Percentiles rank a stretch among this genome's conserved stretches.
Evolutionary conservation across 1,139 yeast species (phyloP).

Genomic region (Candida smagusa): DNA sequence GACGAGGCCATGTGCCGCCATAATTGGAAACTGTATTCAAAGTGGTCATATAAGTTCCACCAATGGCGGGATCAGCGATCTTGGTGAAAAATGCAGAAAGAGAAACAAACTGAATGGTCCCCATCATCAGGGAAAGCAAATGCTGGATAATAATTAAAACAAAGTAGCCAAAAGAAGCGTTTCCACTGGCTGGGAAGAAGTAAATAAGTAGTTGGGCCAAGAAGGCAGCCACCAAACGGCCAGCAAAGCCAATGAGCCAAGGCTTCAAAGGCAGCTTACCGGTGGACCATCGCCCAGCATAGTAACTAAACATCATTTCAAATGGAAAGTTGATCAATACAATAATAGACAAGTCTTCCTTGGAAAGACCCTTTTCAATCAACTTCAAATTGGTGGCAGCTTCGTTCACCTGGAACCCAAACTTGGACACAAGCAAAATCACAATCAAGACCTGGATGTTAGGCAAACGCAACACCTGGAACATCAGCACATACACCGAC

Average conservation of each 20-base stretch:
- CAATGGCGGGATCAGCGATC: conserved; percentile 92
- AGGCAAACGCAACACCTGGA: conserved; percentile 68
- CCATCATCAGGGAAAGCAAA: conserved; percentile 83
- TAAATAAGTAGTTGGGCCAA: conserved; percentile 73
- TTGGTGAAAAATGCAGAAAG: conserved; percentile 92
- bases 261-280: conserved; percentile 73
- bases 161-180: conserved; percentile 53
- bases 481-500: conserved; percentile 72
- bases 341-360: conserved; percentile 90
- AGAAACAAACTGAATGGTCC: conserved; percentile 92
- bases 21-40: conserved; percentile 86
- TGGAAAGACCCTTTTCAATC: conserved; percentile 88
- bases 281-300: conserved; percentile 92
- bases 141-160: conserved; percentile 75
- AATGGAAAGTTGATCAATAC: conserved; percentile 95
- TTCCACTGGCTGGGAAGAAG: conserved; percentile 62
- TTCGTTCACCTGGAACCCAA: conserved; percentile 95
- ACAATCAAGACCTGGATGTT: conserved; percentile 73
- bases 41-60: conserved; percentile 98
- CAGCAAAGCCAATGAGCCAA: conserved; percentile 89
- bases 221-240: conserved; percentile 72
- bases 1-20: conserved; percentile 98
- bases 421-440: conserved; percentile 75
- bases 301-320: conserved; percentile 91
- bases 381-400: conserved; percentile 91